Base-by-base conservation (phyloP, 768 basidiomycete genomes). In the Podaxis sp. region DNA sequence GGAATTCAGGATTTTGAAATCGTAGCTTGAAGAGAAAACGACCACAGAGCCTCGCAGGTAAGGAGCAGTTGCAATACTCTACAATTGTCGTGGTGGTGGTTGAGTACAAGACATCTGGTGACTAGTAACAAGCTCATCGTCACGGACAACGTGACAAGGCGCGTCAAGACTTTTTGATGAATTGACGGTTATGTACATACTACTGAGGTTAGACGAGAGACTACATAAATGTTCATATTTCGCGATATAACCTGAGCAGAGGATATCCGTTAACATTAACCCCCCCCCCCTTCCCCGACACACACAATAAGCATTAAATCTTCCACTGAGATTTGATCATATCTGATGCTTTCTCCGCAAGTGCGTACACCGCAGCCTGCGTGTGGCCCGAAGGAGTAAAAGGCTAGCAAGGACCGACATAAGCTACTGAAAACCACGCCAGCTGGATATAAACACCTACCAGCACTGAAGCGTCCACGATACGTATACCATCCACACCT, bases 401-500 rank as follows among this genome's bases (percentile, higher is more conserved):
- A 33, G 70, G 70, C 70, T 70, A 43, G 19, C 17, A 9, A 52
- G 1, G 12, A 55, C 24, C 15, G 4, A 3, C 1, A 13, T 46
- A 19, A 43, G 22, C 4, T 17, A 24, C 29, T 19, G 6, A 53
- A 1, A 2, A 3, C 15, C 2, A 46, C n/a, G 51, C 12, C 33
- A 3, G 8, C 8, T 7, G 29, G 29, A 33, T 8, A 33, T n/a
- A 37, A 25, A 19, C 7, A 63, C 74, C 58, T 55, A 74, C 76
- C 64, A 66, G 53, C 62, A 70, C 68, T 15, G 74, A 75, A 15
- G 71, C 73, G 67, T 79, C 76, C 7, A 77, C 74, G 24, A 79
- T 64, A 9, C 77, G 68, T 43, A 79, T 47, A 7, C 74, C 76
- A 2, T 53, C 50, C 0, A 68, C 68, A 2, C 72, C 71, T 62